phyloP scores from a whole-genome alignment of 768 basidiomycete species.

The Mycena amicta region DNA sequence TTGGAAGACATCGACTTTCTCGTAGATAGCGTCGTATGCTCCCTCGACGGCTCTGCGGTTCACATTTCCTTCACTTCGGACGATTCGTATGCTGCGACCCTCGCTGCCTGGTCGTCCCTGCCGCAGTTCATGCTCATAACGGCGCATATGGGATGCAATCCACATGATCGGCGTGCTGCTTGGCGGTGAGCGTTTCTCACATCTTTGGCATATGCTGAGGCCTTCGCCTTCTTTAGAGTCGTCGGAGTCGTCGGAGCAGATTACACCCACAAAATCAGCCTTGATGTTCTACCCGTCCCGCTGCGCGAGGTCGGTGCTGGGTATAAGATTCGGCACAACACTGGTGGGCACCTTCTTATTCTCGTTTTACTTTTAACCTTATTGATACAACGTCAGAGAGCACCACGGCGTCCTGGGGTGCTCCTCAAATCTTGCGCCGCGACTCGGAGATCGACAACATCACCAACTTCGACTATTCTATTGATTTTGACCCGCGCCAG shows the following conservation, averaged over 20 bases:
- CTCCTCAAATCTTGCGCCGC: neutral
- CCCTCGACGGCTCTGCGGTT: neutral
- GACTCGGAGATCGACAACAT: conserved; percentile 3
- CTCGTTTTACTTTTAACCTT: neutral
- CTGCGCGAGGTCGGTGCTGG: conserved; percentile 2
- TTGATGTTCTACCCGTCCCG: conserved; percentile 1
- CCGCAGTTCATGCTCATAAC: conserved; percentile 10
- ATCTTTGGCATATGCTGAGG: too few species aligned
- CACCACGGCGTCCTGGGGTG: neutral
- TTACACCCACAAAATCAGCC: neutral
- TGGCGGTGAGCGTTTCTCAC: conserved; percentile 12
- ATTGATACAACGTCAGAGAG: conserved; percentile 1
- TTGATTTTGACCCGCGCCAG: conserved; percentile 12
- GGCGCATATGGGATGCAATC: conserved; percentile 12
- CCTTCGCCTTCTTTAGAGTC: neutral
- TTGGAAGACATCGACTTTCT: conserved; percentile 12
- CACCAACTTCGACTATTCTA: neutral
- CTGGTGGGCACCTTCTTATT: neutral
- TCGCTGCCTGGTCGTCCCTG: conserved; percentile 6
- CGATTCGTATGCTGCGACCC: conserved; percentile 6
- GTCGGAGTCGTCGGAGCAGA: neutral
- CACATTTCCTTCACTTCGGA: conserved; percentile 2
- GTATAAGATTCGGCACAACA: conserved; percentile 7
- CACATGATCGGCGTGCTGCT: conserved; percentile 9
- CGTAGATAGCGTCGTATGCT: conserved; percentile 3